Base-by-base conservation (phyloP, 768 basidiomycete species). In the Leucogyrophana mollusca region DNA sequence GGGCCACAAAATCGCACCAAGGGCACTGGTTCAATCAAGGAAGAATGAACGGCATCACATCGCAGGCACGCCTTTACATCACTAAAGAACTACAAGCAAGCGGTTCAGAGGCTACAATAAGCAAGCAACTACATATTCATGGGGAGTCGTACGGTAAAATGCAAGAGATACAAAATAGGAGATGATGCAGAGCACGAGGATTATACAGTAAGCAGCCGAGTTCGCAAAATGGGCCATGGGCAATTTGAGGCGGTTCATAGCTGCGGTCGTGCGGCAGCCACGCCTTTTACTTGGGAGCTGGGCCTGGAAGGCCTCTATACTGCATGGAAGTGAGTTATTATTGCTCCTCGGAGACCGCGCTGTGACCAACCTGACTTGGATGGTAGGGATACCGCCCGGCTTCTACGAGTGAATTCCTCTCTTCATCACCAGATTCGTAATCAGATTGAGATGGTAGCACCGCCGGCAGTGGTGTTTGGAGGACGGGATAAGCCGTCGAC, bases 301-400 rank as follows among this genome's bases (percentile, higher is more conserved):
- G 68, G 41, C 68, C 68, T 42, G 68, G 68, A 48, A 69, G 56
- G 34, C 56, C 60, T 46, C 64, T 56, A 67, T 67, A 69, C 68
- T 69, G 55, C 46, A 34, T 32, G 24, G 13, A 34, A 34, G 34
- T 40, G 23, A 40, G 22, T 32, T 40, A 17, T 18, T 5, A 30
- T 30, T 6, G 27, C 14, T 49, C 53, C 21, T 57, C 54, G 9
- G 22, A 37, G 9, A 43, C 25, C 41, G 51, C 22, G 16, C 35
- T 45, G 39, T 35, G 40, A 50, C 68, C 43, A 44, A 66, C 61
- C 49, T 66, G 64, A 41, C 63, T 58, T 22, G 60, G 62, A 41
- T 68, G 63, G 47, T 71, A 71, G 23, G 68, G 64, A 22, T 59
- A 59, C 24, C 53, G 38, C 32, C 64, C 64, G 17, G 55, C 51